Conservation (phyloP, 1,284 basidiomycete genomes). For the Ustilago loliicola region DNA sequence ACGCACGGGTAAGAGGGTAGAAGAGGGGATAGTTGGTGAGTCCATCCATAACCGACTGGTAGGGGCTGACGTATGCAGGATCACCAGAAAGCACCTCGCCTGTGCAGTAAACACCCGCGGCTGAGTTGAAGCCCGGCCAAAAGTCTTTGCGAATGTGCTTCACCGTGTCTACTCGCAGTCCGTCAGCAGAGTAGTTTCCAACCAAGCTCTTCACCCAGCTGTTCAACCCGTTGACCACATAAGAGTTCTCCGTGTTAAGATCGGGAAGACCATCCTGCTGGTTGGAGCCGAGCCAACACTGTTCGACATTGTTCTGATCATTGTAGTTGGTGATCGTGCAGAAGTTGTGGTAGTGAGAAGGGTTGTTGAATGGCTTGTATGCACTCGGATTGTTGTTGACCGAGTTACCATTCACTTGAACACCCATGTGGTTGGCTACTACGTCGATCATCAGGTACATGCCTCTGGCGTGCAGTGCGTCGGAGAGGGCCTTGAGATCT, state of each 20-base stretch:
- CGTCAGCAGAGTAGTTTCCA: constrained; percentile 78
- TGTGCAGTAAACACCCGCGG: constrained; percentile 84
- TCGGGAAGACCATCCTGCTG: constrained; percentile 78
- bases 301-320: constrained; percentile 78
- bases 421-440: constrained; percentile 80
- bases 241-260: constrained; percentile 78
- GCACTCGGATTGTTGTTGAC: constrained; percentile 10
- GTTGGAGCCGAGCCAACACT: constrained; percentile 80
- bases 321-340: constrained; percentile 78
- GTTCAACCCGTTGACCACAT: constrained; percentile 76
- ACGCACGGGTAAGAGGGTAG: constrained; percentile 80
- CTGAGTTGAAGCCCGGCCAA: constrained; percentile 79
- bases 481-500: constrained; percentile 78
- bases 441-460: constrained; percentile 86
- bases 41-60: constrained; percentile 72
- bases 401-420: constrained; percentile 16
- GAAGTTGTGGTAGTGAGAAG: constrained; percentile 76
- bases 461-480: constrained; percentile 77
- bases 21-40: constrained; percentile 78
- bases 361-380: constrained; percentile 18
- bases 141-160: constrained; percentile 79
- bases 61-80: constrained; percentile 72
- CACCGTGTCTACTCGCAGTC: constrained; percentile 80
- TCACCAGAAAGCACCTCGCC: constrained; percentile 81
- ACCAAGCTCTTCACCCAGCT: constrained; percentile 78